A percentile compares a stretch with the other conserved stretches of the same genome.
Evolutionary conservation across 306 rosid genomes (phyloP).

Genomic region (Castanea sativa): DNA sequence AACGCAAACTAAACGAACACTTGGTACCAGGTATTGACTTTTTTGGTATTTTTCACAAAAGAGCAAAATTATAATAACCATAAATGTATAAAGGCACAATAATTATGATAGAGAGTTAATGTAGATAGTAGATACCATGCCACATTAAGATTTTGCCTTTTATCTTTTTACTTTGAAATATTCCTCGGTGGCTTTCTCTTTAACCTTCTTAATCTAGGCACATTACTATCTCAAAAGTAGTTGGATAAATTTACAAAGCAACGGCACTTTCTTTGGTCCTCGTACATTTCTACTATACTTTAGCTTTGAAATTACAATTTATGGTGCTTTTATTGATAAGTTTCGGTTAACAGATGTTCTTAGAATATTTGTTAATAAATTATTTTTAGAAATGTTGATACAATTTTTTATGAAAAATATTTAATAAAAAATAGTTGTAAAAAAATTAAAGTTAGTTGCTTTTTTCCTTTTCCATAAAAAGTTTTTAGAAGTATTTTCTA

Average conservation of each 20-base stretch:
- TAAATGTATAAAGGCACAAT: background rate
- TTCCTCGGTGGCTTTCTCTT: background rate
- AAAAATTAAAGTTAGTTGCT: no score
- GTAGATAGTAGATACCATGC: background rate
- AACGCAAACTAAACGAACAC: no score
- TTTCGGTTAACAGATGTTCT: fast-evolving
- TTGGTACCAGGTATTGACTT: no score
- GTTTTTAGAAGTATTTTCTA: no score
- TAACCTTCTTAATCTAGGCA: background rate
- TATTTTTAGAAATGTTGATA: no score
- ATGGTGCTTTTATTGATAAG: background rate
- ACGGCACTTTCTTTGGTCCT: background rate
- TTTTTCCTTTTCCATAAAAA: no score
- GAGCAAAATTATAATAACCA: background rate
- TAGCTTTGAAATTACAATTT: background rate
- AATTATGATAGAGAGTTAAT: background rate
- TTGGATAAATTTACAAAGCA: background rate
- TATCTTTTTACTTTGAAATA: background rate
- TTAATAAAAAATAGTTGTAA: no score
- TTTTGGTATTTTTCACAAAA: no score
- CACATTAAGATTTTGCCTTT: background rate
- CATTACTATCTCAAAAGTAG: background rate
- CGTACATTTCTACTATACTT: background rate
- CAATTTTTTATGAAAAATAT: no score
- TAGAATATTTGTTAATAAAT: no score